Evolutionary conservation across 2,329 filamentous ascomycete species (phyloP).

Genomic region (Aspergillus puulaauensis): DNA sequence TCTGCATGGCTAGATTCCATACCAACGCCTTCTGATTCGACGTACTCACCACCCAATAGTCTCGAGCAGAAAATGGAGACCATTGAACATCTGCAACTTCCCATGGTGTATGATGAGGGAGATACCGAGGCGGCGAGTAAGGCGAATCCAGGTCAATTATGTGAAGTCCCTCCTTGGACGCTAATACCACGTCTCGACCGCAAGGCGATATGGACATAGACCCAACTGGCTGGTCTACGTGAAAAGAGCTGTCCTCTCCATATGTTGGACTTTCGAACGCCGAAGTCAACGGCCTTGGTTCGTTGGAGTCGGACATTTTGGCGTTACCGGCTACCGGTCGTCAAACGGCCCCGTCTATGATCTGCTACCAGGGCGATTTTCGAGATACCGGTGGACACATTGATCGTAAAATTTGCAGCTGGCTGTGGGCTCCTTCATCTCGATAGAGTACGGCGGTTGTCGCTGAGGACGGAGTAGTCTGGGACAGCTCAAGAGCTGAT

Average conservation of each 20-base stretch:
- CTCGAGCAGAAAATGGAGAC: constrained; percentile 86
- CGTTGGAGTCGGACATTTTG: constrained; percentile 37
- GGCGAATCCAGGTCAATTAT: constrained; percentile 91
- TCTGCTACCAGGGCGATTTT: constrained; percentile 9
- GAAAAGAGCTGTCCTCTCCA: constrained; percentile 78
- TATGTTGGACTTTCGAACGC: constrained; percentile 87
- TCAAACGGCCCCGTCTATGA: constrained; percentile 2
- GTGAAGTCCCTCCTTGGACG: constrained; percentile 83
- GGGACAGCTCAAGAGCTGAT: background rate
- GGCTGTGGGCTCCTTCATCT: constrained; percentile 16
- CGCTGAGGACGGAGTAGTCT: constrained; percentile 9
- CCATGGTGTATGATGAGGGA: constrained; percentile 88
- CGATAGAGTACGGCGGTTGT: constrained; percentile 1
- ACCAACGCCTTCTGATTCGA: constrained; percentile 93
- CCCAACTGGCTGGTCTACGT: constrained; percentile 75
- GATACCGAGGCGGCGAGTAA: constrained; percentile 79
- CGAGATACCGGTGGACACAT: constrained; percentile 13
- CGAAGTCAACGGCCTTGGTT: constrained; percentile 43
- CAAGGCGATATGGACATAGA: constrained; percentile 92
- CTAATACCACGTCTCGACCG: constrained; percentile 84
- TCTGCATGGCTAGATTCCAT: constrained; percentile 79
- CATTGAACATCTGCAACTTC: constrained; percentile 94
- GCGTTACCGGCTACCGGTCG: background rate
- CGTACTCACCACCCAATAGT: constrained; percentile 92
- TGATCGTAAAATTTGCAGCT: constrained; percentile 3